Conservation (phyloP, 306 rosid genomes). For the Inga leiocalycina region DNA sequence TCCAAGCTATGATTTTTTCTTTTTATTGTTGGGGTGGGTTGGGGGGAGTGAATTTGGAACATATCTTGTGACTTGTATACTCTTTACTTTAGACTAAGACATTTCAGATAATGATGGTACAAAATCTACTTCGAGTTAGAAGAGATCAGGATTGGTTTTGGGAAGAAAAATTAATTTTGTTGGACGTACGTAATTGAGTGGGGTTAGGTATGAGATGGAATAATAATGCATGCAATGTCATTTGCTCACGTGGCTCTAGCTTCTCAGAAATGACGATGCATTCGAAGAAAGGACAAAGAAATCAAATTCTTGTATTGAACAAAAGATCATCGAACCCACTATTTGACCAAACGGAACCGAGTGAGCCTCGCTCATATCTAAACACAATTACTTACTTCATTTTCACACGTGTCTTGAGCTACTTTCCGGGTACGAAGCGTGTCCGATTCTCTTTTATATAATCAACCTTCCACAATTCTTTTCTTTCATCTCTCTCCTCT, state of each 20-base stretch:
- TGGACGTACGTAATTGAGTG: too few species aligned
- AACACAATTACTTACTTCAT: not conserved
- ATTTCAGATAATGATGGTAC: too few species aligned
- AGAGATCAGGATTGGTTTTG: too few species aligned
- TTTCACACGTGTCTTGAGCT: slow-evolving; percentile 34
- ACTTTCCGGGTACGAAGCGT: slow-evolving; percentile 26
- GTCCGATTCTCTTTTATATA: slow-evolving; percentile 28
- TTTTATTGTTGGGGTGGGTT: too few species aligned
- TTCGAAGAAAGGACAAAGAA: not conserved
- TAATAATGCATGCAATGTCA: not conserved
- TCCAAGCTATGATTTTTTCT: too few species aligned
- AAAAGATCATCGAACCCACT: slow-evolving; percentile 35
- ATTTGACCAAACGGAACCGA: slow-evolving; percentile 46
- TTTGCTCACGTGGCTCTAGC: not conserved
- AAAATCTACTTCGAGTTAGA: too few species aligned
- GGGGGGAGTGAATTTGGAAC: too few species aligned
- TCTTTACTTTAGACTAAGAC: too few species aligned
- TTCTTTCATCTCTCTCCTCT: not conserved
- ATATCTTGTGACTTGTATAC: too few species aligned
- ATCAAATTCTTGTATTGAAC: not conserved
- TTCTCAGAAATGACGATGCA: not conserved
- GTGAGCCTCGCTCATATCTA: not conserved
- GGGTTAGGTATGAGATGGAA: not conserved
- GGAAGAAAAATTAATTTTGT: too few species aligned
- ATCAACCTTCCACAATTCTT: not conserved